Percentiles rank a stretch among this genome's conserved stretches.
phyloP scores from a whole-genome alignment of 1,284 basidiomycete genomes.

The Fomitiporia mediterranea region DNA sequence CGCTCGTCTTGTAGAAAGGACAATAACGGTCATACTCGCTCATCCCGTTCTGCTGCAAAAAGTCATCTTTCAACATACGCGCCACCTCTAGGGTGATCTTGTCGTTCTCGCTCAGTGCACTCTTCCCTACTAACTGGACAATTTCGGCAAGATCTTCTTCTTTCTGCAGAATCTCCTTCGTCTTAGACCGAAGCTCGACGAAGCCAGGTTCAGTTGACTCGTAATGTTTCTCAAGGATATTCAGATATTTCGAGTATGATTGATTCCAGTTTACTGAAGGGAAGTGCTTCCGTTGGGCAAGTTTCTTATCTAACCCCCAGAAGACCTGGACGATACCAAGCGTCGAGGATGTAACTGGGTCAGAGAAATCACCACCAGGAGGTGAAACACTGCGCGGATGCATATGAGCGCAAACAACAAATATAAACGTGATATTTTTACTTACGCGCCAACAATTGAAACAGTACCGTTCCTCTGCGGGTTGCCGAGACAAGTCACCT shows the following conservation, averaged over 20 bases:
- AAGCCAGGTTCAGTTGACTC: conserved; percentile 91
- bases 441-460: conserved; percentile 97
- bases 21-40: conserved; percentile 97
- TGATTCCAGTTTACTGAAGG: conserved; percentile 99
- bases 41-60: conserved; percentile 98
- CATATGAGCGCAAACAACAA: conserved; percentile 9
- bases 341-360: conserved; percentile 96
- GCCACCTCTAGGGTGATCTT: conserved; percentile 99
- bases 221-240: conserved; percentile 92
- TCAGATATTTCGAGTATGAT: conserved; percentile 98
- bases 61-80: conserved; percentile 97
- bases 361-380: conserved; percentile 98
- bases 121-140: conserved; percentile 98
- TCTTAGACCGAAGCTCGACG: conserved; percentile 84
- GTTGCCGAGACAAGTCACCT: conserved; percentile 89
- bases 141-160: conserved; percentile 99
- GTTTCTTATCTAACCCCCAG: conserved; percentile 94
- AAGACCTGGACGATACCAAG: conserved; percentile 99
- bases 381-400: conserved; percentile 74
- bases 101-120: conserved; percentile 94
- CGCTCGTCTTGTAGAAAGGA: conserved; percentile 97
- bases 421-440: conserved; percentile 25
- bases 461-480: conserved; percentile 90
- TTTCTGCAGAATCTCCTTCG: conserved; percentile 97
- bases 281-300: conserved; percentile 97